phyloP scores from a whole-genome alignment of 176 grass and related monocot genomes.

The Ampelocalamus luodianensis region DNA sequence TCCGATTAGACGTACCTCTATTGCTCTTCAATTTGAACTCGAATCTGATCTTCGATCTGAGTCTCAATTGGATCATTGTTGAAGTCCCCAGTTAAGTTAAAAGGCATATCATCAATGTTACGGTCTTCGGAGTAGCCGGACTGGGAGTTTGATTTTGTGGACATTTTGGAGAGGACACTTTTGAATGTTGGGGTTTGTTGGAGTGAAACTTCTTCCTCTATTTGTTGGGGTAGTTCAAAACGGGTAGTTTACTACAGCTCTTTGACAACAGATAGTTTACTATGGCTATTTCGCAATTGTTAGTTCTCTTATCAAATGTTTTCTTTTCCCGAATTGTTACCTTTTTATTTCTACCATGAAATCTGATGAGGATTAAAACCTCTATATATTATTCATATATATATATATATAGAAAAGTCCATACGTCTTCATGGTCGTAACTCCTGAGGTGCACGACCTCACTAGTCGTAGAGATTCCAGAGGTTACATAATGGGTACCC shows the following conservation, averaged over 20 bases:
- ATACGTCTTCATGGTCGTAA: no score
- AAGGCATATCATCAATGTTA: no score
- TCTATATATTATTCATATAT: no score
- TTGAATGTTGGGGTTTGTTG: background rate
- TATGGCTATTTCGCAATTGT: background rate
- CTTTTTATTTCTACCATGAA: background rate
- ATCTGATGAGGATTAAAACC: no score
- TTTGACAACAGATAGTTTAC: background rate
- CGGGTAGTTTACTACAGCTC: background rate
- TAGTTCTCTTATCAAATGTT: background rate
- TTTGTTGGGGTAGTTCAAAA: background rate
- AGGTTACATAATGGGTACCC: no score
- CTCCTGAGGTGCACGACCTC: no score
- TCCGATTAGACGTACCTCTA: background rate
- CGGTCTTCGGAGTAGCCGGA: background rate
- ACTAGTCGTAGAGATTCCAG: no score
- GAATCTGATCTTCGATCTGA: background rate
- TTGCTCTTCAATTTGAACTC: background rate
- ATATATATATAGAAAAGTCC: no score
- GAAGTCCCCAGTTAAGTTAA: no score
- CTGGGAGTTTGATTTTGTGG: background rate
- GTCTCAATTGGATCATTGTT: background rate
- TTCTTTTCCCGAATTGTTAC: background rate
- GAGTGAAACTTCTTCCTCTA: background rate
- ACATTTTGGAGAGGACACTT: background rate